Evolutionary conservation across 2,329 filamentous ascomycete genomes (phyloP), one percentile per base, ranked within the genome.

Genomic region (Rhynchosporium graminicola): DNA sequence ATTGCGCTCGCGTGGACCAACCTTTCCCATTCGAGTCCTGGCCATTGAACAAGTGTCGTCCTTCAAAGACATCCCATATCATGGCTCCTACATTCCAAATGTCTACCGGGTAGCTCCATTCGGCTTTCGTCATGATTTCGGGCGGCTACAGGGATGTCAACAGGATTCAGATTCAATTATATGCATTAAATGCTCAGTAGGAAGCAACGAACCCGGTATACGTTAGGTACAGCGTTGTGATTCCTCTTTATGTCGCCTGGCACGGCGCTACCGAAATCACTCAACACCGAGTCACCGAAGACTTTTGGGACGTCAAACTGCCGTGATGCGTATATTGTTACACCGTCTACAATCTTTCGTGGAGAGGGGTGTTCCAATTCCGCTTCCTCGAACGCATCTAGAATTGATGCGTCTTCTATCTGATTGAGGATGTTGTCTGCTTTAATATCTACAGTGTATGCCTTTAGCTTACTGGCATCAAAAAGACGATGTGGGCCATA

Each of bases 321-420:
- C 12, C 61, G 26, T 9, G 61, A 9, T 13, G 57, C 48, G 26
- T 63, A 63, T 15, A 63, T 72, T 9, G 63, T 73, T 33, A 38
- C 67, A 10, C 71, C 68, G 7, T 66, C 64, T 29, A 70, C 57
- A 7, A 67, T 55, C 51, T 77, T 77, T 13, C 72, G 52, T 5
- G 70, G 67, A 15, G 65, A 65, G 29, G 74, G 74, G 8, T 65
- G 46, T 4, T 33, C 15, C 26, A 46, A 15, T 43, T 67, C 63
- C 9, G 42, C 63, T 57, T 61, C 47, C 62, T 75, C 73, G 42
- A 74, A 73, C 0, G 68, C 54, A 3, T 58, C 57, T 5, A 77
- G 57, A 20, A 76, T 63, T 1, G 68, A 69, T 1, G 70, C 55
- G 56, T 76, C 73, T 26, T 70, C 62, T 40, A 74, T 72, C 0